These are phyloP conservation scores for Wickerhamiella pararugosa DNA, from an alignment of 1,139 yeast species.

Conservation along the genomic window DNA sequence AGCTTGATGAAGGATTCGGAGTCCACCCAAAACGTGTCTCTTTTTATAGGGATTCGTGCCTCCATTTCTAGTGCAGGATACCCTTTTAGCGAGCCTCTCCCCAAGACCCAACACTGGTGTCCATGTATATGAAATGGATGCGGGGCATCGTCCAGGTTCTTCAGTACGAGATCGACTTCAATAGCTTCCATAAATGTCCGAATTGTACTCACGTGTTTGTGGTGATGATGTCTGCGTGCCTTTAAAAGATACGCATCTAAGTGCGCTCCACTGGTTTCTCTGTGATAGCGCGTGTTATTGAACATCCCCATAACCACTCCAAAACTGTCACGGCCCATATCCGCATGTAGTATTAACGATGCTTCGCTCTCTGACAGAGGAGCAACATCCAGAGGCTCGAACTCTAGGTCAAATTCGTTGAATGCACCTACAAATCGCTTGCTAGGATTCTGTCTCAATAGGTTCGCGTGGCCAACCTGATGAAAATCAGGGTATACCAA, in stretches of 20 bases:
- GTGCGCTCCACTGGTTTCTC: neutral
- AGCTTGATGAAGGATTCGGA: conserved; percentile 43
- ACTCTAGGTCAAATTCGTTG: neutral
- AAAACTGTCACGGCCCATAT: conserved; percentile 2
- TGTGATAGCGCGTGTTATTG: neutral
- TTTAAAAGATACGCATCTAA: too few species aligned
- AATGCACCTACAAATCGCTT: neutral
- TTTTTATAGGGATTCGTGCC: conserved; percentile 32
- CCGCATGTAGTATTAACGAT: neutral
- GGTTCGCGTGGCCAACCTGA: neutral
- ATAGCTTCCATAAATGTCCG: conserved; percentile 32
- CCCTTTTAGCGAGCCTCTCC: conserved; percentile 9
- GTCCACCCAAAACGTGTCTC: conserved; percentile 52
- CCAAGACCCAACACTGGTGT: conserved; percentile 60
- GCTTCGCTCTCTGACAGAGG: neutral
- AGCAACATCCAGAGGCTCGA: neutral
- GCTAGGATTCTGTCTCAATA: neutral
- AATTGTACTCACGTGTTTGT: neutral
- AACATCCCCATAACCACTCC: neutral
- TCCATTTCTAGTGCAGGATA: neutral
- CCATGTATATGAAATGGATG: conserved; percentile 96
- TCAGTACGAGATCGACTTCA: conserved; percentile 53
- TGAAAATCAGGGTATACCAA: neutral
- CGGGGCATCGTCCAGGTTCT: conserved; percentile 65
- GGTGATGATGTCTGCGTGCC: too few species aligned